phyloP scores from a whole-genome alignment of 257 asterid species.

The Anisodus acutangulus region DNA sequence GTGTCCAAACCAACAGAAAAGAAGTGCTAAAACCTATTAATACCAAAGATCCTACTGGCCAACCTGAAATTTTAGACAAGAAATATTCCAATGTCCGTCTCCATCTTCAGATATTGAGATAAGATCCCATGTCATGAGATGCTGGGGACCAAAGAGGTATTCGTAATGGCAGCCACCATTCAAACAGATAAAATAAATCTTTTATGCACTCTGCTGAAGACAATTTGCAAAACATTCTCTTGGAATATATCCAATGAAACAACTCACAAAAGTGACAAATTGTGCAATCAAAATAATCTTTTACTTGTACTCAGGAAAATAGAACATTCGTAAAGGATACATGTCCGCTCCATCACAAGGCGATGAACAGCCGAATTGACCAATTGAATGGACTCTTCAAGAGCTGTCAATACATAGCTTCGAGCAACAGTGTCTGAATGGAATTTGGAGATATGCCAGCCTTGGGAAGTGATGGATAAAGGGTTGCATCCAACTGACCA shows the following conservation, averaged over 20 bases:
- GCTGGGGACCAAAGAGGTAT: neutral
- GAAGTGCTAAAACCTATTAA: neutral
- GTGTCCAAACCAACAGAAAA: neutral
- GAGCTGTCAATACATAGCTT: conserved; percentile 87
- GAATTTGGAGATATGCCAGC: conserved; percentile 82
- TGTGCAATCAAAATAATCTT: conserved; percentile 5
- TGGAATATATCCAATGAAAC: conserved; percentile 12
- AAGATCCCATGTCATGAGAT: conserved; percentile 11
- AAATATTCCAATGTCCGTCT: no score
- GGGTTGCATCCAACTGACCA: conserved; percentile 99
- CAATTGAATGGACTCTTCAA: conserved; percentile 87
- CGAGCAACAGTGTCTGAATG: conserved; percentile 89
- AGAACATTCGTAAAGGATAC: conserved; percentile 69
- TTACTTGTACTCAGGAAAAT: conserved; percentile 21
- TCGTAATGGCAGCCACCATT: neutral
- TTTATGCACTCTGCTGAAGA: conserved; percentile 18
- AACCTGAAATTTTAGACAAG: neutral
- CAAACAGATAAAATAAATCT: conserved; percentile 10
- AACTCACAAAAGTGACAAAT: neutral
- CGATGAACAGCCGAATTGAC: conserved; percentile 85
- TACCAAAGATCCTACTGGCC: neutral
- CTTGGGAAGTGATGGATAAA: conserved; percentile 78
- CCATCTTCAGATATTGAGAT: conserved; percentile 16
- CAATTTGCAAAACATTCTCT: neutral
- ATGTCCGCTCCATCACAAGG: conserved; percentile 83